Percentiles rank a stretch among this genome's conserved stretches.
These are phyloP conservation scores for Leucocoprinus sp. DNA, from an alignment of 768 basidiomycete species.

Conservation along the genomic window DNA sequence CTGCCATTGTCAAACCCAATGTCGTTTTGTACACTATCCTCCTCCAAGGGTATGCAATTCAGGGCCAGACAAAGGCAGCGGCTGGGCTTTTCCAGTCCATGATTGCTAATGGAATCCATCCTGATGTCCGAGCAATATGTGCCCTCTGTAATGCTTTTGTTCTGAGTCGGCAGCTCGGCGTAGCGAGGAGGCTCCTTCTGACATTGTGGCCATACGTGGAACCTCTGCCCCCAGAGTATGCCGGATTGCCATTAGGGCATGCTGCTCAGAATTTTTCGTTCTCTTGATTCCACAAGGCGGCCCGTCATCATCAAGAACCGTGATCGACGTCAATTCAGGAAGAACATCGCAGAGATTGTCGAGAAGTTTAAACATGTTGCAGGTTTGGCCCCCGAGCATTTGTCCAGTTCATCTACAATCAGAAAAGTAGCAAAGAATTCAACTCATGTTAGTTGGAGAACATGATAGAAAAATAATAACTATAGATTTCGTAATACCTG, in stretches of 20 bases:
- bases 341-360: not conserved
- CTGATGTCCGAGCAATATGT: conserved; percentile 66
- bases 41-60: conserved; percentile 62
- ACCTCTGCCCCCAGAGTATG: conserved; percentile 48
- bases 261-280: conserved; percentile 5
- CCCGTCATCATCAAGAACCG: not conserved
- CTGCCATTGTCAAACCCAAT: conserved; percentile 50
- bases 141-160: conserved; percentile 65
- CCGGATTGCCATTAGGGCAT: conserved; percentile 11
- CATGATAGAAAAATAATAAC: conserved; percentile 1
- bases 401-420: not conserved
- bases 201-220: conserved; percentile 58
- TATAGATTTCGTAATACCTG: conserved; percentile 5
- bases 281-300: not conserved
- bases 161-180: conserved; percentile 39
- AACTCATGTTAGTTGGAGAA: conserved; percentile 1
- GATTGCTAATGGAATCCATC: conserved; percentile 50
- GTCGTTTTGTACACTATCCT: conserved; percentile 72
- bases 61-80: conserved; percentile 45
- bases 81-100: conserved; percentile 52
- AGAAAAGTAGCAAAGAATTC: not conserved
- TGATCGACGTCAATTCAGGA: not conserved
- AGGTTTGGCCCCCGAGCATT: not conserved
- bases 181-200: conserved; percentile 47
- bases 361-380: not conserved